Conservation (phyloP, 2,329 filamentous ascomycete species). For the Eutypa lata region DNA sequence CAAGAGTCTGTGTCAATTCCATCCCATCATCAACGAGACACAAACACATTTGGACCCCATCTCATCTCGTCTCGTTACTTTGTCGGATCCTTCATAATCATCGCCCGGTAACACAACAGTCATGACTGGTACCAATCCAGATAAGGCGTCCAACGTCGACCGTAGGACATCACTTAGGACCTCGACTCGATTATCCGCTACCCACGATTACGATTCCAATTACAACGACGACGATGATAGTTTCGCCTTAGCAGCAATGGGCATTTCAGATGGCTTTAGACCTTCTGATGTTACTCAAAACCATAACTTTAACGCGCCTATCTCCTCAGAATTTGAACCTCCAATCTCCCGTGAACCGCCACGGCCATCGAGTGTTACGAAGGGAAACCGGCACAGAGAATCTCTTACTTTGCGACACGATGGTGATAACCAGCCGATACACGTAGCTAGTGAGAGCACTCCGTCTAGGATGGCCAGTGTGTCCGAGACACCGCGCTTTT, state of each 20-base stretch:
- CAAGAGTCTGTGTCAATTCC: slow-evolving; percentile 18
- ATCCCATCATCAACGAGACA: slow-evolving; percentile 12
- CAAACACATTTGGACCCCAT: not conserved
- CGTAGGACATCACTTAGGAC: slow-evolving; percentile 40
- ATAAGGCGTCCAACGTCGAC: slow-evolving; percentile 37
- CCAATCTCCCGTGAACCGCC: slow-evolving; percentile 19
- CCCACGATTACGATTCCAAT: slow-evolving; percentile 25
- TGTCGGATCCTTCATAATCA: not conserved
- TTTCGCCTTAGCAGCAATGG: slow-evolving; percentile 47
- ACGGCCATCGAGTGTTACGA: slow-evolving; percentile 54
- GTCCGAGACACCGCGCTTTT: slow-evolving; percentile 35
- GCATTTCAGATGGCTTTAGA: slow-evolving; percentile 40
- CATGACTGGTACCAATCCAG: slow-evolving; percentile 39
- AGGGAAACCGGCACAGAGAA: slow-evolving; percentile 47
- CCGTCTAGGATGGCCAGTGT: slow-evolving; percentile 27
- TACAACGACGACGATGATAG: slow-evolving; percentile 40
- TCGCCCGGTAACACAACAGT: slow-evolving; percentile 9
- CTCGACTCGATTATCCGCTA: slow-evolving; percentile 36
- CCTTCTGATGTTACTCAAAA: slow-evolving; percentile 22
- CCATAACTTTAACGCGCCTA: slow-evolving; percentile 18
- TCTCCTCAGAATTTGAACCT: slow-evolving; percentile 14
- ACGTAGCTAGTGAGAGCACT: slow-evolving; percentile 13
- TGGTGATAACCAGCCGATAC: slow-evolving; percentile 41
- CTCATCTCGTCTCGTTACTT: too few relatives aligned
- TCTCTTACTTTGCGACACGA: slow-evolving; percentile 52